A percentile compares a stretch with the other conserved stretches of the same genome.
phyloP scores from a whole-genome alignment of 352 stramenopile genomes.

The Thalassiosira mediterranea region DNA sequence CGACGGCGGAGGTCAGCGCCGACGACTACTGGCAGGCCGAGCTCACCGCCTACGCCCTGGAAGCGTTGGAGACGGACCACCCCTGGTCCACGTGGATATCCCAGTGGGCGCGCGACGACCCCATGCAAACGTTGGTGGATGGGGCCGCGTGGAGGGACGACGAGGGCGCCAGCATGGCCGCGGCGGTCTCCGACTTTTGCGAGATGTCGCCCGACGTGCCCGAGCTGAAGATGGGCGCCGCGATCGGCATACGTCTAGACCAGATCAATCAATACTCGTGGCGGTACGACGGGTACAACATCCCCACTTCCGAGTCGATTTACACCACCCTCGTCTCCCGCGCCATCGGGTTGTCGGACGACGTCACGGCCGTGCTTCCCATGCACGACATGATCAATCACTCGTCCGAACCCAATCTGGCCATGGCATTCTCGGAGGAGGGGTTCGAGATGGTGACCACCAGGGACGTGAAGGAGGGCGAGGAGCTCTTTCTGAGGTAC shows the following conservation, averaged over 20 bases:
- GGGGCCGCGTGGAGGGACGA: conserved; percentile 32
- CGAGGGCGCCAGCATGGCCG: not conserved
- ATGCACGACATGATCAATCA: conserved; percentile 66
- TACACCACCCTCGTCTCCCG: conserved; percentile 48
- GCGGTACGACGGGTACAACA: conserved; percentile 35
- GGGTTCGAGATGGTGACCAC: conserved; percentile 43
- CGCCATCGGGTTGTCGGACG: conserved; percentile 45
- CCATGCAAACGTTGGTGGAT: conserved; percentile 48
- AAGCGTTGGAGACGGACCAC: conserved; percentile 39
- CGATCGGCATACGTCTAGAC: conserved; percentile 44
- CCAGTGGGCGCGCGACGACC: conserved; percentile 55
- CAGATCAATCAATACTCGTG: conserved; percentile 36
- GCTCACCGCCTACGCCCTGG: conserved; percentile 45
- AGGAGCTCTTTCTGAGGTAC: conserved; percentile 54
- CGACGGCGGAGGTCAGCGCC: not conserved
- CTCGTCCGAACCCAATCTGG: conserved; percentile 39
- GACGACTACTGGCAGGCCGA: conserved; percentile 55
- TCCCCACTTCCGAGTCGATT: conserved; percentile 34
- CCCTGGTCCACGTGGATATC: conserved; percentile 54
- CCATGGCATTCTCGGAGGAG: conserved; percentile 34
- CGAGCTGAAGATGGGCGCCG: conserved; percentile 48
- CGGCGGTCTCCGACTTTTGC: conserved; percentile 26
- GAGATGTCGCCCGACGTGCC: conserved; percentile 34
- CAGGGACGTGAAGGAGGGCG: conserved; percentile 35
- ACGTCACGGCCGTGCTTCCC: conserved; percentile 38